These are phyloP conservation scores for Populus deltoides DNA, from an alignment of 345 rosid genomes.

Conservation along the genomic window DNA sequence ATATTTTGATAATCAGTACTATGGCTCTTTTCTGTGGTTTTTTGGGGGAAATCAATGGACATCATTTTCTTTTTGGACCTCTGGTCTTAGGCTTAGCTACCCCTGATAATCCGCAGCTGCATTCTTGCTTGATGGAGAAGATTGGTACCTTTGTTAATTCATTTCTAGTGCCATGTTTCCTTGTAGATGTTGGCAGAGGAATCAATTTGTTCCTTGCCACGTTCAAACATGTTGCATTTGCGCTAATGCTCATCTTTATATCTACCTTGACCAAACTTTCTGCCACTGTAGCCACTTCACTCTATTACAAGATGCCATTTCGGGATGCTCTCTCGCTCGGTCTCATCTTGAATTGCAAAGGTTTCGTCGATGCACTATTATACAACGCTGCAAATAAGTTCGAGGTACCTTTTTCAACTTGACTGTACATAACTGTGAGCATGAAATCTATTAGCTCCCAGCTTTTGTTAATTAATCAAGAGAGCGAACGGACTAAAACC, in stretches of 20 bases:
- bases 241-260: conserved; percentile 16
- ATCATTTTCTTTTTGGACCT: conserved; percentile 34
- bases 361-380: conserved; percentile 37
- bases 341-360: conserved; percentile 40
- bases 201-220: conserved; percentile 13
- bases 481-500: too few species aligned
- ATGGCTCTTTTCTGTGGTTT: conserved; percentile 21
- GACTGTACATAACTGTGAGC: too few species aligned
- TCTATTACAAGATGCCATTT: conserved; percentile 37
- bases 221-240: not conserved
- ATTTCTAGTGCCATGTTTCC: conserved; percentile 39
- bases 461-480: not conserved
- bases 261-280: conserved; percentile 19
- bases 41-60: conserved; percentile 23
- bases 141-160: conserved; percentile 31
- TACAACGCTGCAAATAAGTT: conserved; percentile 14
- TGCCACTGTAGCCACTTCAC: conserved; percentile 24
- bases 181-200: conserved; percentile 29
- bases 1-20: conserved; percentile 17
- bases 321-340: conserved; percentile 41
- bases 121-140: conserved; percentile 30
- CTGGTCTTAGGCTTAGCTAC: conserved; percentile 38
- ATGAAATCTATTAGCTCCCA: not conserved
- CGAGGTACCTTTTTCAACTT: conserved; percentile 1
- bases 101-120: conserved; percentile 34